A percentile compares a stretch with the other conserved stretches of the same genome.
phyloP scores from a whole-genome alignment of 225 moss, liverwort and hornwort species.

The Marchantia paleacea region DNA sequence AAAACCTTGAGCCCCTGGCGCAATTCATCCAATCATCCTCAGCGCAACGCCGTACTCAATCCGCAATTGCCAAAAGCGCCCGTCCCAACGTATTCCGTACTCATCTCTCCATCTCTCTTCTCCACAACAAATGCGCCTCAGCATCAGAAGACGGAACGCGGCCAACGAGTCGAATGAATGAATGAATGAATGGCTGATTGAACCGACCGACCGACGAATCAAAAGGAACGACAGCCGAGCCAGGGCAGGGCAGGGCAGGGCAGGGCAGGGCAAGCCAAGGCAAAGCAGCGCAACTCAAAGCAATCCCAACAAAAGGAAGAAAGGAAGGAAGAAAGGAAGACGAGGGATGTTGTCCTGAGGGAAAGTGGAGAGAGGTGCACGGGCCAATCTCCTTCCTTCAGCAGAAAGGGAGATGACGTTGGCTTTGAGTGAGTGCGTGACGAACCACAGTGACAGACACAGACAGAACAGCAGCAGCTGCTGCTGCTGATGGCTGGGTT shows the following conservation, averaged over 20 bases:
- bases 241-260: not conserved
- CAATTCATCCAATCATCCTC: not conserved
- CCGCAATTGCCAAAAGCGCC: conserved; percentile 9
- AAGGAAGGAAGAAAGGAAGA: not conserved
- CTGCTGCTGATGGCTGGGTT: too few species aligned
- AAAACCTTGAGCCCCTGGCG: not conserved
- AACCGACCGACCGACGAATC: not conserved
- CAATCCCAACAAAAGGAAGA: not conserved
- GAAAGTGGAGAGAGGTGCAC: too few species aligned
- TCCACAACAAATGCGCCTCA: conserved; percentile 12
- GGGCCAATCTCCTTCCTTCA: conserved; percentile 1
- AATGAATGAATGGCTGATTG: too few species aligned
- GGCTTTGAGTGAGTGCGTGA: not conserved
- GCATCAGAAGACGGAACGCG: not conserved
- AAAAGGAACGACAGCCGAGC: not conserved
- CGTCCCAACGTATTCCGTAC: conserved; percentile 16
- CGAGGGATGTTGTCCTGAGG: not conserved
- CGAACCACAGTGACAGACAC: not conserved
- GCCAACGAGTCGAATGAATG: too few species aligned
- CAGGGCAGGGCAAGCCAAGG: not conserved
- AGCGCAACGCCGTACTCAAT: not conserved
- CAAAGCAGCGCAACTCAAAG: not conserved
- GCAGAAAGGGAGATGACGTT: conserved; percentile 12
- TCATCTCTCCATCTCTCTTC: not conserved
- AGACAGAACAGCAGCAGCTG: not conserved